Conservation (phyloP, 441 rosid species). For the Heliophila coronopifolia region DNA sequence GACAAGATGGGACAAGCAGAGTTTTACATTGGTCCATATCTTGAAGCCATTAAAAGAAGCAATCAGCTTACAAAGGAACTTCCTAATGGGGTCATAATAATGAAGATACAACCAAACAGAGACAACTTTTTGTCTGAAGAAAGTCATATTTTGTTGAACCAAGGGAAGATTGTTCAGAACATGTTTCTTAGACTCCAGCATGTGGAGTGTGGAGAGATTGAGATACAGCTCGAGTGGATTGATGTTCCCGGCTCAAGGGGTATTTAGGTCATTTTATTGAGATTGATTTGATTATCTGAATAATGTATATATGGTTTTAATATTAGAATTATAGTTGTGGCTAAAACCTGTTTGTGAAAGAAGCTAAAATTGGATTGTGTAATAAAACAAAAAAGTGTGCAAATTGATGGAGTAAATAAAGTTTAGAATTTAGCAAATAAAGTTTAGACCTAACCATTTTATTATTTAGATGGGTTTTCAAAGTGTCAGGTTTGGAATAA, state of each 20-base stretch:
- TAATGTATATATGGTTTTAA: too few relatives aligned
- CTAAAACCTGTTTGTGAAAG: too few relatives aligned
- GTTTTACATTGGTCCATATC: constrained; percentile 31
- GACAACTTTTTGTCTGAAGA: constrained; percentile 49
- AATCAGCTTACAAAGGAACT: constrained; percentile 23
- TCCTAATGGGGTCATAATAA: constrained; percentile 44
- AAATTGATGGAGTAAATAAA: too few relatives aligned
- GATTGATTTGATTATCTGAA: too few relatives aligned
- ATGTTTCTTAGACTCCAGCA: constrained; percentile 45
- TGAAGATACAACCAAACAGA: constrained; percentile 35
- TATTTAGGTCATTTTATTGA: too few relatives aligned
- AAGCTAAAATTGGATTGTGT: too few relatives aligned
- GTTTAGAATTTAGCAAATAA: too few relatives aligned
- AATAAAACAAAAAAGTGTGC: too few relatives aligned
- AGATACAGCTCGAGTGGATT: constrained; percentile 52
- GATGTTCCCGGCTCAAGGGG: constrained; percentile 58
- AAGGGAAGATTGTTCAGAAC: constrained; percentile 47
- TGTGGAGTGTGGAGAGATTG: constrained; percentile 45
- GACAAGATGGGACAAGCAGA: constrained; percentile 75
- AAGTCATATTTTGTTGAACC: constrained; percentile 39
- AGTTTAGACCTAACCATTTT: too few relatives aligned
- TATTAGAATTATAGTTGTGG: too few relatives aligned
- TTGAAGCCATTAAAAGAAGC: constrained; percentile 33
- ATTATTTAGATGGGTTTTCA: too few relatives aligned
- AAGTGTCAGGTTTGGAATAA: too few relatives aligned